These are phyloP conservation scores for Lolium rigidum DNA, from an alignment of 176 grass and related monocot species.

Conservation along the genomic window DNA sequence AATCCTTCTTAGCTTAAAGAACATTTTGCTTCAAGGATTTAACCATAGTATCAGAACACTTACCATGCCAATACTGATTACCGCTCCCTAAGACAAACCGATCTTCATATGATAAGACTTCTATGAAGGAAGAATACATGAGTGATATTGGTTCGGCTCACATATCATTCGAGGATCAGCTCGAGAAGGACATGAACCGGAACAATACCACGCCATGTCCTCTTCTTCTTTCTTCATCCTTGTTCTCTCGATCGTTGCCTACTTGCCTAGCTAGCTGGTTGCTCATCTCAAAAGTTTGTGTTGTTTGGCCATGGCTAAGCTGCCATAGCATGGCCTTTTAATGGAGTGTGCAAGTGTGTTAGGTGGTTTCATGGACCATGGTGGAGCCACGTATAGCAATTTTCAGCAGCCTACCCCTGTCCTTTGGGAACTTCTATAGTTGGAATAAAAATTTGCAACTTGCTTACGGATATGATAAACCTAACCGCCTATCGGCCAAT, in stretches of 20 bases:
- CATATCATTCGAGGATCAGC: conserved; percentile 27
- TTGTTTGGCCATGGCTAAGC: neutral
- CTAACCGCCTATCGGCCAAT: conserved; percentile 1
- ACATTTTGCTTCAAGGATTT: conserved; percentile 2
- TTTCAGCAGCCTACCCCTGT: conserved; percentile 7
- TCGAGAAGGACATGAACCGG: conserved; percentile 56
- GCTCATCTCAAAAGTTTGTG: conserved; percentile 22
- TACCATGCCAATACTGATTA: neutral
- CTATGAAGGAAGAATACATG: conserved; percentile 68
- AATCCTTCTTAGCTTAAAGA: neutral
- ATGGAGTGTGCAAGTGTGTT: conserved; percentile 28
- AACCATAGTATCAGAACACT: conserved; percentile 13
- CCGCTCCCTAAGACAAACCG: neutral
- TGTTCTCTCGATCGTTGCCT: neutral
- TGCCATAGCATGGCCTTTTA: conserved; percentile 34
- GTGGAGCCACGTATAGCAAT: conserved; percentile 36
- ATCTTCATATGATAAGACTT: neutral
- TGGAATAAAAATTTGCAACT: conserved; percentile 25
- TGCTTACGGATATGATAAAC: conserved; percentile 38
- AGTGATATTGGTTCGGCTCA: conserved; percentile 83
- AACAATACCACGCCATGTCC: conserved; percentile 68
- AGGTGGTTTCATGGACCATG: conserved; percentile 18
- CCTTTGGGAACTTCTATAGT: neutral
- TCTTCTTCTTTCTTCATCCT: conserved; percentile 51
- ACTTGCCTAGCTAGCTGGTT: neutral